Evolutionary conservation across 768 basidiomycete genomes (phyloP), one percentile per base, ranked within the genome.

Genomic region (Naematelia encephala): DNA sequence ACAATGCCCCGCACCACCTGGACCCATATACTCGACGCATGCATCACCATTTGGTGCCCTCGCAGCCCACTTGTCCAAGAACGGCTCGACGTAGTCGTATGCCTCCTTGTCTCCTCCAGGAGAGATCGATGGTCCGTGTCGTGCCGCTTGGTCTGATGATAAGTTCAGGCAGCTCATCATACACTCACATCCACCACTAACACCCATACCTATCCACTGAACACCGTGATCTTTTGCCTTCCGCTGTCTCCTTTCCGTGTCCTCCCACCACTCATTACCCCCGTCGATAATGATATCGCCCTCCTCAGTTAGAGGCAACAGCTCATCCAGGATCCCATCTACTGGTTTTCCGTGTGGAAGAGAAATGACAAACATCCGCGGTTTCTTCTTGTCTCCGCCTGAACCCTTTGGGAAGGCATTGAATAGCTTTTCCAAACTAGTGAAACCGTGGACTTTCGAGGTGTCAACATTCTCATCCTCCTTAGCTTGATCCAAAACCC

Each of bases 261-360:
- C 60, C 45, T 64, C 61, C 54, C 61, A 78, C 70, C 72, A 73
- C 60, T 78, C 76, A 54, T 78, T 78, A 1, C 74, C 77, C 3
- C 74, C 71, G 52, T 78, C 77, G 13, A 78, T 54, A 28, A 78
- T 54, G 25, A 78, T 66, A 62, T 78, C 77, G 1, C 71, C 77
- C 50, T 72, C 57, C 14, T 61, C 59, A 12, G 75, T 45, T 12
- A 70, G 42, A 13, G 69, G 71, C 2, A 70, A 47, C 23, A 78
- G 52, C 46, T 77, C 61, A 1, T 72, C 64, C 47, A 68, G 22
- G 29, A 77, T 65, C 8, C 57, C 64, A 59, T 78, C 77, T 16
- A 74, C 75, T 0, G 68, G 47, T 28, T 63, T 55, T 0, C 76
- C 77, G 23, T 78, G 76, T 3, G 74, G 76, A 13, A 78, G 60